Percentiles rank a stretch among this genome's conserved stretches.
Conservation (phyloP, 179 eudicot genomes). For the Drosera spatulata region DNA sequence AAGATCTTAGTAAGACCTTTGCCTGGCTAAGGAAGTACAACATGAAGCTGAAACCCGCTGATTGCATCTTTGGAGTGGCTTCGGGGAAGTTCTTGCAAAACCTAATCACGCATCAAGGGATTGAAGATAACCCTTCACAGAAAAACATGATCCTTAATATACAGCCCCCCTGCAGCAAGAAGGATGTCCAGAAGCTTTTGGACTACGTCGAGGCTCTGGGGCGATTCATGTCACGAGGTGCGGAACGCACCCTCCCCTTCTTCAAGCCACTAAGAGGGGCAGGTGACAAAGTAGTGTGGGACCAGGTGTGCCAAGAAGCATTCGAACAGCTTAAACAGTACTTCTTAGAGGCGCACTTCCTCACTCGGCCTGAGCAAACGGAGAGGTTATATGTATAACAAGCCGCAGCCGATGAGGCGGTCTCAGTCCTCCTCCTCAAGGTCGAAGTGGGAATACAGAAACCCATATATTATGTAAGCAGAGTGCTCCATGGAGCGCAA, state of each 20-base stretch:
- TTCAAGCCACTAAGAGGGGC: neutral
- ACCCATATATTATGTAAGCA: no score
- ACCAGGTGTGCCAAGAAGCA: no score
- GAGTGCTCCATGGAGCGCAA: no score
- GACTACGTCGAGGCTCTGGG: neutral
- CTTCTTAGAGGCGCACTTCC: no score
- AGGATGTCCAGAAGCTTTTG: neutral
- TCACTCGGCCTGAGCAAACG: no score
- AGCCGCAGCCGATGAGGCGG: no score
- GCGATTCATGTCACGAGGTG: neutral
- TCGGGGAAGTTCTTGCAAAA: neutral
- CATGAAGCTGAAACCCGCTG: neutral
- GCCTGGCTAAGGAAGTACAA: neutral
- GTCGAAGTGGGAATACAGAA: no score
- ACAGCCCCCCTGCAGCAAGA: neutral
- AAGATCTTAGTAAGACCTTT: neutral
- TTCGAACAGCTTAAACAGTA: no score
- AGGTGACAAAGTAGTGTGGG: no score
- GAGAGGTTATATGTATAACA: no score
- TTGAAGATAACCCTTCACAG: neutral
- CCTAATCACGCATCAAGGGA: neutral
- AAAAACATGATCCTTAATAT: neutral
- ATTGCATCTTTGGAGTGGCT: no score
- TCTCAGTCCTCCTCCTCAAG: no score
- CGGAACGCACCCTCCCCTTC: neutral